Base-by-base conservation (phyloP, 257 asterid species). In the Ajuga chamaepitys region DNA sequence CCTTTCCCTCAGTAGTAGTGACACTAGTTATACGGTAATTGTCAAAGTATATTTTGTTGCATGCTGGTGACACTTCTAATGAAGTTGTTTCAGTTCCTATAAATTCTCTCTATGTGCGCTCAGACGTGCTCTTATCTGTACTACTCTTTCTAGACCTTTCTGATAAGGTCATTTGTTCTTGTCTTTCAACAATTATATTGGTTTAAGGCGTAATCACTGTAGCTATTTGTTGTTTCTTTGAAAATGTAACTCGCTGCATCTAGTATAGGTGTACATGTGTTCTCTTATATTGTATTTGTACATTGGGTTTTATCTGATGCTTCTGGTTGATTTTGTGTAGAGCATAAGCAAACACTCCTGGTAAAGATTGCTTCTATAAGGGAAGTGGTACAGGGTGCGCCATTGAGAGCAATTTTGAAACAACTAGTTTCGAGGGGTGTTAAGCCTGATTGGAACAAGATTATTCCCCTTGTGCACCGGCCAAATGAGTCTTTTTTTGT, bases 301-400 rank as follows among this genome's bases (percentile, higher is more conserved):
- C 44, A 62, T 54, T 67, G 57, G 64, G 69, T 51, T 59, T 63
- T 65, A 24, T 70, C 67, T 72, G 20, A 57, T 50, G 48, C 69
- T 60, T 25, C 45, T 59, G 70, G 58, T 37, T 72, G 47, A 28
- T 71, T 53, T 75, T 62, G 17, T 75, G 45, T 66, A 89, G 97
- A 84, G 62, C 81, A 80, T 21, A 85, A 81, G 69, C 85, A 86
- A 61, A 80, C 89, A 28, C 71, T 86, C 66, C 67, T 93, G 80
- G 73, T 85, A 62, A 89, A 83, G 88, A 78, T 89, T 82, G 91
- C 96, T 70, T 89, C 99, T 8, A 75, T 93, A 64, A 76, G 96
- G 82, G 99, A 93, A 81, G 86, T 89, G 54, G 99, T 93, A 32
- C 80, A 82, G 75, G 96, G 99, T 58, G 99, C 97, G 8, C 99